Evolutionary conservation across 306 rosid species (phyloP).

Genomic region (Castanea crenata): DNA sequence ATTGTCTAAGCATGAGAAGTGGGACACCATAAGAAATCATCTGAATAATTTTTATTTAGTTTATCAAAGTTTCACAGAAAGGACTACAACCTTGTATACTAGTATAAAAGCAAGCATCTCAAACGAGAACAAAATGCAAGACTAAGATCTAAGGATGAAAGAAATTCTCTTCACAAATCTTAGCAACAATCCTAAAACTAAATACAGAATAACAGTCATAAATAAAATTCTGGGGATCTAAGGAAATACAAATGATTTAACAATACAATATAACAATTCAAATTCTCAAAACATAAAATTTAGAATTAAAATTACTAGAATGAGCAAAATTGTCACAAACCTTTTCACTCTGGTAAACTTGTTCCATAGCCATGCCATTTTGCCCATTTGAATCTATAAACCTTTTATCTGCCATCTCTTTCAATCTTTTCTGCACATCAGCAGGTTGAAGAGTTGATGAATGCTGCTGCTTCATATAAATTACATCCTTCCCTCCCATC

Average conservation of each 20-base stretch:
- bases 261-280: neutral
- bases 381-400: constrained; percentile 67
- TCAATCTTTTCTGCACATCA: constrained; percentile 83
- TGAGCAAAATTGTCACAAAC: constrained; percentile 30
- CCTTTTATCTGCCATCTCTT: constrained; percentile 88
- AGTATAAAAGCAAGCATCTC: neutral
- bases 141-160: neutral
- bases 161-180: neutral
- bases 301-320: constrained; percentile 12
- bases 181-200: neutral
- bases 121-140: constrained; percentile 1
- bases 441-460: constrained; percentile 83
- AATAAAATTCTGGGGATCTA: neutral
- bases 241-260: neutral
- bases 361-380: constrained; percentile 55
- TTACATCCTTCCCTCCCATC: constrained; percentile 98
- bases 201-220: neutral
- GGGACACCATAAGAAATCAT: neutral
- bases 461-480: constrained; percentile 95
- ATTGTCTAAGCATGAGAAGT: neutral
- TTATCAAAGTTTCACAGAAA: neutral
- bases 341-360: constrained; percentile 61
- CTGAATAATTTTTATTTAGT: neutral
- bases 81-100: neutral
- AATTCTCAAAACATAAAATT: neutral